A percentile compares a stretch with the other conserved stretches of the same genome.
phyloP scores from a whole-genome alignment of 176 grass and related monocot genomes.

The Triticum dicoccoides region DNA sequence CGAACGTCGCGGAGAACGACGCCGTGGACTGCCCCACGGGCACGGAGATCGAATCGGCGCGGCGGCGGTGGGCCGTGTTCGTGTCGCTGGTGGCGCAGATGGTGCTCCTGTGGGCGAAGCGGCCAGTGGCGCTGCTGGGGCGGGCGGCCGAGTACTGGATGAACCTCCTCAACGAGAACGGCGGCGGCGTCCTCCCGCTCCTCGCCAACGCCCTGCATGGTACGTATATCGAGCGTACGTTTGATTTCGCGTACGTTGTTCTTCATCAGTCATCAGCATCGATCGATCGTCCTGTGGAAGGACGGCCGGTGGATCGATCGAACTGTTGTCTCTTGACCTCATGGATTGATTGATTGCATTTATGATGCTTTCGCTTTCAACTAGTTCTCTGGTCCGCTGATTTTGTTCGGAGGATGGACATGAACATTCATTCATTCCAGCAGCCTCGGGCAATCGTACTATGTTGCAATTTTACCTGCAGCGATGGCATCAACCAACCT shows the following conservation, averaged over 20 bases:
- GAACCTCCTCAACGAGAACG: constrained; percentile 70
- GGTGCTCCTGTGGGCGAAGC: constrained; percentile 48
- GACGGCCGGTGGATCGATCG: background rate
- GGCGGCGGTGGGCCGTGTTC: constrained; percentile 54
- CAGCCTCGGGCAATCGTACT: background rate
- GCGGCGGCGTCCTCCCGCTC: constrained; percentile 40
- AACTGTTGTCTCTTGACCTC: background rate
- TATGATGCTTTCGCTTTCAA: background rate
- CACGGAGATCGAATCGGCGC: constrained; percentile 40
- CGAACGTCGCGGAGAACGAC: constrained; percentile 43
- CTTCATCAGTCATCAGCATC: background rate
- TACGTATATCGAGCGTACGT: background rate
- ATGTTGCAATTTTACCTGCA: background rate
- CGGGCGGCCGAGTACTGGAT: constrained; percentile 52
- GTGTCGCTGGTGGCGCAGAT: constrained; percentile 61
- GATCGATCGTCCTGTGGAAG: background rate
- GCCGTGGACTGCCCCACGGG: constrained; percentile 47
- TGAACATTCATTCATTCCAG: constrained; percentile 7
- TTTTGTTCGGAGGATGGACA: background rate
- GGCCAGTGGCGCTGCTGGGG: constrained; percentile 62
- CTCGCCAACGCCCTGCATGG: constrained; percentile 43
- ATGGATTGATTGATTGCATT: background rate
- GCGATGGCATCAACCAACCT: background rate
- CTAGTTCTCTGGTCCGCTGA: too few relatives aligned
- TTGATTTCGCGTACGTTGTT: background rate